Evolutionary conservation across 129 eudicot genomes (phyloP), one percentile per base, ranked within the genome.

Genomic region (Arctium lappa): DNA sequence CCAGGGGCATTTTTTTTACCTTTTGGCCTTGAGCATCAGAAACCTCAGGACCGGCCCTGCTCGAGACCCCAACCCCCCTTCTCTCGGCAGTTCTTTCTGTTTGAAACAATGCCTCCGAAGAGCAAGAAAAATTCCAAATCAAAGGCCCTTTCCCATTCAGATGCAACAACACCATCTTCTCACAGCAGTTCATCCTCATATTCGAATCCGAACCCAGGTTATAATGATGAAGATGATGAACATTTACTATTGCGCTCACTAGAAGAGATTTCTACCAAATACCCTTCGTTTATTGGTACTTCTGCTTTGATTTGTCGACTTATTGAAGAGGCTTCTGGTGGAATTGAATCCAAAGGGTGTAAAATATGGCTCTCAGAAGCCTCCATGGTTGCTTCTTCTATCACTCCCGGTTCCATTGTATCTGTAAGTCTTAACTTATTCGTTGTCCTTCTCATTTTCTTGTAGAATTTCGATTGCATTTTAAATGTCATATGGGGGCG

Each of bases 341-440:
- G 69, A 36, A 48, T 74, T 72, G 87, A 83, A 33, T 31, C 80
- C 3, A 93, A 66, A 86, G 91, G 89, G 27, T 86, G 86, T 82
- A 89, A 81, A 72, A 70, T 95, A 56, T 95, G 98, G 98, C 89
- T 95, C 16, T 93, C 98, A 0, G 94, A 93, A 40, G 36, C 98
- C 15, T 83, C 93, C 15, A 88, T 95, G 97, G 37, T 89, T 75
- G 77, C 94, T 77, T 79, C 87, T 80, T 87, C 93, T 1, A 85
- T 95, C 36, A 31, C 86, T 11, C 97, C 97, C 9, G 97, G 95
- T 48, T 86, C 97, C 76, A 82, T 80, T 31, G 99, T 95, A 31
- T 93, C 99, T 77, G 99, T 93, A 90, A 68, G 76, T 86, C 39
- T 78, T 9, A 22, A 18, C 5, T 62, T 75, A 2, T 78, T 48